phyloP scores from a whole-genome alignment of 768 basidiomycete genomes.

The Lactarius trivialis region DNA sequence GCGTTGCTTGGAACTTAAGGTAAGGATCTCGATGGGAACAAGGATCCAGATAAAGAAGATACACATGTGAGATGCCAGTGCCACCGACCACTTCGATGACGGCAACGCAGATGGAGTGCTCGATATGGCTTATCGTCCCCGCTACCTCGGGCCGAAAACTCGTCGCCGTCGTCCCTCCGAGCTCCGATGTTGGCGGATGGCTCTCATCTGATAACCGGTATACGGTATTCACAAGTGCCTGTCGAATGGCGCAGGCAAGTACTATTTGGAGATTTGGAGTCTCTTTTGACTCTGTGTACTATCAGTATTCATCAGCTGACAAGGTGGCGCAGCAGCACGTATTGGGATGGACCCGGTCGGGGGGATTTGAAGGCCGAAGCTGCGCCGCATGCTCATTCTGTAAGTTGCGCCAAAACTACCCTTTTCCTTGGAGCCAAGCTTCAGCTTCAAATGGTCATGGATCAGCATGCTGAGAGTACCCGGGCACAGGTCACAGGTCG shows the following conservation, averaged over 20 bases:
- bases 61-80: not conserved
- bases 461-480: not conserved
- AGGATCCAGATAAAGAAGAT: conserved; percentile 18
- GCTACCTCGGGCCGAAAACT: not conserved
- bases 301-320: not conserved
- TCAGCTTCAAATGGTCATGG: not conserved
- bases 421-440: not conserved
- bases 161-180: not conserved
- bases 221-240: not conserved
- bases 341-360: not conserved
- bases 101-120: conserved; percentile 8
- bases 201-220: not conserved
- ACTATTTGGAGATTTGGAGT: not conserved
- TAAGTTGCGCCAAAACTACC: not conserved
- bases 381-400: not conserved
- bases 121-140: conserved; percentile 18
- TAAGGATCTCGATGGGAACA: conserved; percentile 11
- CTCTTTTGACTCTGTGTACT: not conserved
- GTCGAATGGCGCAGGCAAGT: not conserved
- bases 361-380: not conserved
- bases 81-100: conserved; percentile 3
- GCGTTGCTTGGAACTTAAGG: conserved; percentile 10
- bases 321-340: not conserved
- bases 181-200: not conserved
- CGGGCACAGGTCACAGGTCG: not conserved